Evolutionary conservation across 2,329 filamentous ascomycete genomes (phyloP).

Genomic region (Pseudopyrenochaeta lycopersici): DNA sequence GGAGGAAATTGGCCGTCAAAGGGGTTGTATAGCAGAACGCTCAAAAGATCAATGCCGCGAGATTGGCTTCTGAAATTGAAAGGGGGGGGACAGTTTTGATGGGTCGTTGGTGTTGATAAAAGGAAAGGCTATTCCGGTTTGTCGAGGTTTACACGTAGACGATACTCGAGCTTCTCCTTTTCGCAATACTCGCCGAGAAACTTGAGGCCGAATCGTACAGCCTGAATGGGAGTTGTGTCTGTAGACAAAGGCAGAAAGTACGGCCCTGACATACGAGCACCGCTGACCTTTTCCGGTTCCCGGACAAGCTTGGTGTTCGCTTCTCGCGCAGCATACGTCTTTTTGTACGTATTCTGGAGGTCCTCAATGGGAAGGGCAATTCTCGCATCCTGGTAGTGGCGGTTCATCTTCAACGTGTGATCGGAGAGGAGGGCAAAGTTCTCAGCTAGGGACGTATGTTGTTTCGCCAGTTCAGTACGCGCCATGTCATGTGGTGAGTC

Average conservation of each 20-base stretch:
- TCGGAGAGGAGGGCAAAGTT: slow-evolving; percentile 41
- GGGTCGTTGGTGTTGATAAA: no score
- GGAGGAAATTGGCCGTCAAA: no score
- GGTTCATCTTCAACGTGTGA: slow-evolving; percentile 35
- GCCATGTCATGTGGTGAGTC: slow-evolving; percentile 40
- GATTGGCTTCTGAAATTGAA: no score
- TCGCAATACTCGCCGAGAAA: slow-evolving; percentile 56
- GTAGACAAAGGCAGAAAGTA: slow-evolving; percentile 53
- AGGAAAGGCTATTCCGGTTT: slow-evolving; percentile 18
- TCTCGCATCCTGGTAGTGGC: slow-evolving; percentile 39
- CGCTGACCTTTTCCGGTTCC: slow-evolving; percentile 45
- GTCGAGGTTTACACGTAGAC: slow-evolving; percentile 37
- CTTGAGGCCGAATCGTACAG: slow-evolving; percentile 54
- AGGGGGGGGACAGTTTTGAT: no score
- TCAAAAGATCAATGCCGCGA: no score
- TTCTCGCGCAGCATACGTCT: slow-evolving; percentile 47
- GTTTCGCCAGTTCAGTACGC: slow-evolving; percentile 31
- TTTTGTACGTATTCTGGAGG: slow-evolving; percentile 48
- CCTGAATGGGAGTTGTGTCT: slow-evolving; percentile 54
- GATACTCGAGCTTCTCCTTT: slow-evolving; percentile 39
- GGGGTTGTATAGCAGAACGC: no score
- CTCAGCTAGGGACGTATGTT: slow-evolving; percentile 27
- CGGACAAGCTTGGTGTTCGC: slow-evolving; percentile 25
- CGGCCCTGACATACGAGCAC: slow-evolving; percentile 44
- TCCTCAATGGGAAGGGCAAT: slow-evolving; percentile 44